phyloP scores from a whole-genome alignment of 2,329 filamentous ascomycete genomes.

The Pyrenophora seminiperda region DNA sequence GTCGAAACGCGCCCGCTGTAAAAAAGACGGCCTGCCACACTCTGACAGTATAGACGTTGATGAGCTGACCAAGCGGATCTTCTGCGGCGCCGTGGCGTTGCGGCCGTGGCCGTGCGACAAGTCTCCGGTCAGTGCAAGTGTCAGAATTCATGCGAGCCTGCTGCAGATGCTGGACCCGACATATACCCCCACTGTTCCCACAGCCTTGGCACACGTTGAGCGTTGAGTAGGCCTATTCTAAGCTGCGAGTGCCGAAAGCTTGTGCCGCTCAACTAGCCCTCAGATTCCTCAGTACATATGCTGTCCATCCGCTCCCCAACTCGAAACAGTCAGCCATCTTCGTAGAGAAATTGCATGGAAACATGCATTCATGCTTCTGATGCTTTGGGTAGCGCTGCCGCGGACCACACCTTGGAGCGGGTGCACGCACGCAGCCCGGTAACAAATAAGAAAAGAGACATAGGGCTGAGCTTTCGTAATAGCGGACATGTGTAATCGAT shows the following conservation, averaged over 20 bases:
- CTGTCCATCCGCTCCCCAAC: not conserved
- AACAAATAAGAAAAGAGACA: slow-evolving; percentile 4
- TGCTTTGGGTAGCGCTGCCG: not conserved
- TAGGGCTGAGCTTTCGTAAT: slow-evolving; percentile 11
- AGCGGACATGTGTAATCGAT: not conserved
- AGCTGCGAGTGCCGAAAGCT: too few relatives aligned
- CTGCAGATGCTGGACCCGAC: slow-evolving; percentile 1
- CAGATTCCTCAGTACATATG: too few relatives aligned
- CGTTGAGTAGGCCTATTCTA: not conserved
- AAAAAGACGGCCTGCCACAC: slow-evolving; percentile 8
- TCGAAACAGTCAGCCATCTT: not conserved
- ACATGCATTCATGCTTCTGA: slow-evolving; percentile 15
- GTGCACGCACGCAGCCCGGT: slow-evolving; percentile 1
- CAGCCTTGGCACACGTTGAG: not conserved
- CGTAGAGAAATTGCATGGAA: slow-evolving; percentile 14
- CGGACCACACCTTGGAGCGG: slow-evolving; percentile 7
- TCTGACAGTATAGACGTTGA: slow-evolving; percentile 18
- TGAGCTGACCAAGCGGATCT: slow-evolving; percentile 17
- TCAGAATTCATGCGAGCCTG: slow-evolving; percentile 5
- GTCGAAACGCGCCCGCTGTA: slow-evolving; percentile 27
- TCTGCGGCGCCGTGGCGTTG: slow-evolving; percentile 16
- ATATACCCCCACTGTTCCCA: too few relatives aligned
- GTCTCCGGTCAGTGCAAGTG: slow-evolving; percentile 6
- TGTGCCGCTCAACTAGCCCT: too few relatives aligned
- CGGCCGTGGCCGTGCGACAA: slow-evolving; percentile 5